These are phyloP conservation scores for Phellinidium pouzarii DNA, from an alignment of 1,284 basidiomycete genomes.

Conservation along the genomic window DNA sequence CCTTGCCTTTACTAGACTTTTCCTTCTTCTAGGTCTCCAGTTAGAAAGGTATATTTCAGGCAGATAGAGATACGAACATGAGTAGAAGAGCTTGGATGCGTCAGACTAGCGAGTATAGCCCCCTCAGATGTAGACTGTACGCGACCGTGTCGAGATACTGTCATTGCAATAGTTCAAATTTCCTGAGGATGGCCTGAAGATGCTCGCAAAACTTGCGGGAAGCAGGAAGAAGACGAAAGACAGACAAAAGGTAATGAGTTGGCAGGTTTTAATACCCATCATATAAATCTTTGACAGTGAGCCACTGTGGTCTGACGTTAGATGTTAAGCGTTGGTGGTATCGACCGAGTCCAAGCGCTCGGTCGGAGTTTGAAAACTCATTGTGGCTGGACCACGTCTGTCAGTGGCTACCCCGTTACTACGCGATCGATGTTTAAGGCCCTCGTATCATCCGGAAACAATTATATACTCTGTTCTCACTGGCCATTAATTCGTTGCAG, in stretches of 20 bases:
- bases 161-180: not conserved
- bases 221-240: not conserved
- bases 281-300: not conserved
- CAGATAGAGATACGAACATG: not conserved
- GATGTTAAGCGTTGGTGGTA: too few relatives aligned
- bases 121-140: too few relatives aligned
- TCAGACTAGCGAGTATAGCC: not conserved
- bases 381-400: not conserved
- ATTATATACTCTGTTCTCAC: too few relatives aligned
- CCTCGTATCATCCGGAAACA: too few relatives aligned
- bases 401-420: too few relatives aligned
- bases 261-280: not conserved
- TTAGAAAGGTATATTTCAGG: not conserved
- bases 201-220: too few relatives aligned
- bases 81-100: not conserved
- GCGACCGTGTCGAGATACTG: too few relatives aligned
- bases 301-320: not conserved
- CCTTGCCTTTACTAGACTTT: not conserved
- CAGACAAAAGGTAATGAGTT: not conserved
- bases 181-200: not conserved
- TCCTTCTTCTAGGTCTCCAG: not conserved
- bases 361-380: not conserved
- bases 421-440: too few relatives aligned
- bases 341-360: not conserved
- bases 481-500: too few relatives aligned